Percentiles rank a stretch among this genome's conserved stretches.
Evolutionary conservation across 768 basidiomycete genomes (phyloP).

Genomic region (Leccinum sublutescens): DNA sequence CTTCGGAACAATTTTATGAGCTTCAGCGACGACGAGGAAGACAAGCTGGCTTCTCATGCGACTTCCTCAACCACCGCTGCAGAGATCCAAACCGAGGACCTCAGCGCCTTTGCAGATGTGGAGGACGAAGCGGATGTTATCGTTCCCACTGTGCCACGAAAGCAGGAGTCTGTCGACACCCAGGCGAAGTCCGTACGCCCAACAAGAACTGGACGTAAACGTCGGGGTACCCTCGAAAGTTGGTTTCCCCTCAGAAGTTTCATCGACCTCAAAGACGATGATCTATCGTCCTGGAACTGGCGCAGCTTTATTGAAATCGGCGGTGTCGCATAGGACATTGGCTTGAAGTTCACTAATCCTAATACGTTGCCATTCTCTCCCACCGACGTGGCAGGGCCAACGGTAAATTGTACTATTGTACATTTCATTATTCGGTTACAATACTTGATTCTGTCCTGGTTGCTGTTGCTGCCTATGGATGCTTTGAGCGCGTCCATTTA

Average conservation of each 20-base stretch:
- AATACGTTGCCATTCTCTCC: neutral
- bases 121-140: constrained; percentile 34
- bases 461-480: neutral
- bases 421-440: constrained; percentile 9
- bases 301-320: constrained; percentile 63
- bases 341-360: neutral
- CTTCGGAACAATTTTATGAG: constrained; percentile 57
- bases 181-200: constrained; percentile 9
- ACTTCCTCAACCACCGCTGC: constrained; percentile 7
- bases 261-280: constrained; percentile 58
- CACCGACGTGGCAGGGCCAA: constrained; percentile 7
- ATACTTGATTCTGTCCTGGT: constrained; percentile 9
- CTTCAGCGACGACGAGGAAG: constrained; percentile 65
- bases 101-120: constrained; percentile 26
- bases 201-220: constrained; percentile 24
- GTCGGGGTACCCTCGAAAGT: constrained; percentile 44
- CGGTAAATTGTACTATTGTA: constrained; percentile 7
- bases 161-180: constrained; percentile 6
- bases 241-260: constrained; percentile 63
- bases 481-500: constrained; percentile 7
- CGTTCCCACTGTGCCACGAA: constrained; percentile 15
- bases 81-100: constrained; percentile 22
- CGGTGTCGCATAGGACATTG: constrained; percentile 20
- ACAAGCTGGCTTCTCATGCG: constrained; percentile 23
- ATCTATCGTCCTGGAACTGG: constrained; percentile 51